Conservation (phyloP, 257 asterid genomes). For the Perilla frutescens region DNA sequence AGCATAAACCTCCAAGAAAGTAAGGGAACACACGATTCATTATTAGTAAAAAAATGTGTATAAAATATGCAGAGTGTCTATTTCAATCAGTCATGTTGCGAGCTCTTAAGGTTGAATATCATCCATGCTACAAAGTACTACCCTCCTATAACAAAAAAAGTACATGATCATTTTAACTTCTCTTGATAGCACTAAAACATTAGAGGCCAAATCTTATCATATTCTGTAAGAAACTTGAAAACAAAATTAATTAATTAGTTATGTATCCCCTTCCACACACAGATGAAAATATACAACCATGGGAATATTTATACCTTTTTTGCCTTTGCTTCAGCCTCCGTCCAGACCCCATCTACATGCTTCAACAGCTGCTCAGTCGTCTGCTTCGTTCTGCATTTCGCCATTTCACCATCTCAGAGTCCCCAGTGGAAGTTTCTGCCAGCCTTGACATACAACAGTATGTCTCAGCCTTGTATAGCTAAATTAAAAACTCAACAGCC, state of each 20-base stretch:
- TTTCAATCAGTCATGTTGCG: conserved; percentile 2
- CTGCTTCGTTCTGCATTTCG: conserved; percentile 99
- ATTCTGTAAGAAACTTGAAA: background rate
- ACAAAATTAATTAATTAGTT: background rate
- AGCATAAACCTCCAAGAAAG: conserved; percentile 67
- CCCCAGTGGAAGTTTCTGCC: conserved; percentile 82
- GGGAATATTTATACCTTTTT: conserved; percentile 63
- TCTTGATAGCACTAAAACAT: background rate
- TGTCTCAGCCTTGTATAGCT: conserved; percentile 82
- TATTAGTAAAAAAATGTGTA: conserved; percentile 31
- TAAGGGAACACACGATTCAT: conserved; percentile 30
- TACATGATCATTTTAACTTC: background rate
- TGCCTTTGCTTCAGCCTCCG: conserved; percentile 89
- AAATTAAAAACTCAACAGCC: conserved; percentile 23
- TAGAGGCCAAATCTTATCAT: background rate
- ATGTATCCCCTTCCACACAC: background rate
- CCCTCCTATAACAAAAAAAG: conserved; percentile 12
- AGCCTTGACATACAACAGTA: conserved; percentile 99
- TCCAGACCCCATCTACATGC: conserved; percentile 92
- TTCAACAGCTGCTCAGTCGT: conserved; percentile 92
- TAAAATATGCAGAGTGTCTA: conserved; percentile 14
- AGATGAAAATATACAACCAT: background rate
- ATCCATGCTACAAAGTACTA: background rate
- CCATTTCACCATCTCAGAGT: conserved; percentile 96
- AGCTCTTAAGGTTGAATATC: background rate